Base-by-base conservation (phyloP, 129 eudicot species). In the Arctium lappa region DNA sequence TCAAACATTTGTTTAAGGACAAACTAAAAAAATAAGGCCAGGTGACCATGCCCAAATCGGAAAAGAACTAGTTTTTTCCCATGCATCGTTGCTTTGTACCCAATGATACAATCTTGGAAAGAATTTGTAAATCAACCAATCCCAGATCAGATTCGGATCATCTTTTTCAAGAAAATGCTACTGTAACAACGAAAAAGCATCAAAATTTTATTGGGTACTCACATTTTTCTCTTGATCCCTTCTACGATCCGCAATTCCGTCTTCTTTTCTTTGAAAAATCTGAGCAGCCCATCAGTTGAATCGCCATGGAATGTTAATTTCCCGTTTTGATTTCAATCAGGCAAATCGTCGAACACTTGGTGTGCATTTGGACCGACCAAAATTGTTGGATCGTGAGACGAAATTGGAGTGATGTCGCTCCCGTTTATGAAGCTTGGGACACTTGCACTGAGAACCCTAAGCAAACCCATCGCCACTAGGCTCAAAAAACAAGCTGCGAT, bases 381-480 rank as follows among this genome's bases (percentile, higher is more conserved):
- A 13, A 8, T 69, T 15, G 30, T 8, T 42, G 30, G 74, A 73
- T 63, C 79, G 68, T 63, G 80, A 22, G 27, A 76, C 70, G 72
- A 34, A 82, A 75, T 81, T 81, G 71, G 71, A 80, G 84, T 11
- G 48, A 89, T 92, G 92, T 86, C 90, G 74, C 89, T 93, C 65
- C 99, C 99, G 44, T 76, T 91, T 0, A 75, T 93, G 78, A 95
- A 95, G 89, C 93, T 95, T 22, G 95, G 97, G 70, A 93, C 97
- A 30, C 95, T 95, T 46, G 93, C 88, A 42, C 38, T 93, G 44
- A 91, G 86, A 82, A 92, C 97, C 73, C 81, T 93, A n/a, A 93
- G 97, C 87, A 95, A 93, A 80, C 97, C 99, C 85, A 87, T 93
- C 15, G 97, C 99, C 7, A 80, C 42, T 79, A 88, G 97, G 82